A percentile compares a stretch with the other conserved stretches of the same genome.
These are phyloP conservation scores for Gloeopeniophorella convolvens DNA, from an alignment of 768 basidiomycete genomes.

Conservation along the genomic window DNA sequence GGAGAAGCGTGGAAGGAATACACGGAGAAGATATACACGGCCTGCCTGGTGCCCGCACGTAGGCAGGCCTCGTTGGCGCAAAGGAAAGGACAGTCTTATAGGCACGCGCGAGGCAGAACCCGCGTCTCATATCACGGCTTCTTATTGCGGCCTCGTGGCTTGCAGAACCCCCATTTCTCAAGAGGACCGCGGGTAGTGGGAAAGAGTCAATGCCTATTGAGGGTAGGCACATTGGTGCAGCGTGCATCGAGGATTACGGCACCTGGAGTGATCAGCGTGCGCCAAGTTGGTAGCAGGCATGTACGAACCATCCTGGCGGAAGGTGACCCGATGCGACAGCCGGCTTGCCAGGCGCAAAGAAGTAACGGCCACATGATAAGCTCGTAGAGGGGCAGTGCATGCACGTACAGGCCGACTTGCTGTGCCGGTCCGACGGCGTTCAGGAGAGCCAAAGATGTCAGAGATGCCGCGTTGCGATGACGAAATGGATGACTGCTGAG, in stretches of 20 bases:
- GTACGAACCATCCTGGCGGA: too few species aligned
- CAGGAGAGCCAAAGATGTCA: neutral
- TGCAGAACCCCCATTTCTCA: conserved; percentile 10
- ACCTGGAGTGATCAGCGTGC: neutral
- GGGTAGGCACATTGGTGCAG: conserved; percentile 4
- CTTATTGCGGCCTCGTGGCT: conserved; percentile 16
- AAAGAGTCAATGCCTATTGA: conserved; percentile 3
- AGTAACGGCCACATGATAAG: conserved; percentile 2
- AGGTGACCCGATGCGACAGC: too few species aligned
- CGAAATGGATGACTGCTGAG: neutral
- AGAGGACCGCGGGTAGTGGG: conserved; percentile 10
- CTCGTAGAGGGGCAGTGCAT: neutral
- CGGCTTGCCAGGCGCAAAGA: neutral
- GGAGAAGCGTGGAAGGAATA: conserved; percentile 3
- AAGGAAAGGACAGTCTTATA: conserved; percentile 12
- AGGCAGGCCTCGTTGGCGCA: conserved; percentile 10
- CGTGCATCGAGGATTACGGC: conserved; percentile 9
- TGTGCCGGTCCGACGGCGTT: too few species aligned
- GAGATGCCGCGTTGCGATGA: conserved; percentile 3
- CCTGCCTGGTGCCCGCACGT: conserved; percentile 12
- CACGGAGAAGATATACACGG: conserved; percentile 8
- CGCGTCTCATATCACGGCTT: conserved; percentile 13
- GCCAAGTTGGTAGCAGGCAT: too few species aligned
- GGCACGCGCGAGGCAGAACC: conserved; percentile 12
- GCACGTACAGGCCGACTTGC: neutral